Conservation (phyloP, 169 alveolate genomes). For the Neospora caninum region DNA sequence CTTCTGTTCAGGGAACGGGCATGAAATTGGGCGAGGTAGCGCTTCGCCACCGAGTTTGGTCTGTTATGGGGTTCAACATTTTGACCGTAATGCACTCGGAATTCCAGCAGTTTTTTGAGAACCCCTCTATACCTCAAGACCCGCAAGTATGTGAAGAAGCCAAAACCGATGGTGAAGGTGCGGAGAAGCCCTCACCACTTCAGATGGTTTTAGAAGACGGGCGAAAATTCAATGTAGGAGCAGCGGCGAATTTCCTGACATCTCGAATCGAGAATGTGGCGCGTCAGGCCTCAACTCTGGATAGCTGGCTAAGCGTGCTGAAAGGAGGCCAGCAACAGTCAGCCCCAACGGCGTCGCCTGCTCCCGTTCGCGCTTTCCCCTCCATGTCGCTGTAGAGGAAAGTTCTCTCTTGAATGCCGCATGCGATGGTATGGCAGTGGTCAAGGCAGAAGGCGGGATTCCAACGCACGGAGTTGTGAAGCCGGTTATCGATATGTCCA, state of each 20-base stretch:
- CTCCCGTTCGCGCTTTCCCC: neutral
- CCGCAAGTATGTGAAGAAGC: neutral
- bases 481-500: too few species aligned
- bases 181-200: neutral
- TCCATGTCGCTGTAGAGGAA: neutral
- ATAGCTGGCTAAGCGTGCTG: conserved; percentile 7
- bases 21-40: conserved; percentile 42
- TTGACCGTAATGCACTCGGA: conserved; percentile 38
- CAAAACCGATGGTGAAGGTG: neutral
- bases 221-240: conserved; percentile 13
- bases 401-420: too few species aligned
- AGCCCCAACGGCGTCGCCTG: neutral
- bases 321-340: neutral
- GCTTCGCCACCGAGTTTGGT: conserved; percentile 52
- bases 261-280: conserved; percentile 2
- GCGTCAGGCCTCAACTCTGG: conserved; percentile 1
- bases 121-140: neutral
- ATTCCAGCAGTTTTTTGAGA: conserved; percentile 26
- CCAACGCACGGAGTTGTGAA: too few species aligned
- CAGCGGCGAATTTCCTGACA: conserved; percentile 17
- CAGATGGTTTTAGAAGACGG: neutral
- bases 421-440: too few species aligned
- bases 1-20: conserved; percentile 40
- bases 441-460: too few species aligned
- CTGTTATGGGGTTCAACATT: conserved; percentile 28